phyloP scores from a whole-genome alignment of 2,329 filamentous ascomycete species.

The Dothidotthia symphoricarpi region DNA sequence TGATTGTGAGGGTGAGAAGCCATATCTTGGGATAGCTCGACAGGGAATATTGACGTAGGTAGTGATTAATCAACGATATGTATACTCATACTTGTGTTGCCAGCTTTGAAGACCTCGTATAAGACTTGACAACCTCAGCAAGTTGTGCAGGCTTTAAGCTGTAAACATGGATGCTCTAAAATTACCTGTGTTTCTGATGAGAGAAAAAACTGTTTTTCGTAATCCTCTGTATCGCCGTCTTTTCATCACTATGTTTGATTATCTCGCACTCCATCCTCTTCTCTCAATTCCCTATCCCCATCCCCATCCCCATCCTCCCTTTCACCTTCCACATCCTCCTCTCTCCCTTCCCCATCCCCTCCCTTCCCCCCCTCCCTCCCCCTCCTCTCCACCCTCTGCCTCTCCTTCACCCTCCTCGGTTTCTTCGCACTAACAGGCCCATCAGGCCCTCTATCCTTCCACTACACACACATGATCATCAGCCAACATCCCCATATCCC shows the following conservation, averaged over 20 bases:
- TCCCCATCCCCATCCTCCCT: background rate
- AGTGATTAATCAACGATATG: background rate
- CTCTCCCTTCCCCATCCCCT: background rate
- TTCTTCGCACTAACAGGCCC: conserved; percentile 45
- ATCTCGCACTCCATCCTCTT: no score
- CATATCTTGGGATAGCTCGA: background rate
- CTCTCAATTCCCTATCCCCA: no score
- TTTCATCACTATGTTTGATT: no score
- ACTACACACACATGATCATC: conserved; percentile 23
- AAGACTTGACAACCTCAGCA: no score
- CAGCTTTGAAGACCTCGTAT: no score
- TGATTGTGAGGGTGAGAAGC: background rate
- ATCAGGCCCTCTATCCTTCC: conserved; percentile 45
- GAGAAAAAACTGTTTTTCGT: no score
- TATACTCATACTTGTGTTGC: no score
- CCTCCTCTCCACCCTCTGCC: conserved; percentile 21
- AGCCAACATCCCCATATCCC: background rate
- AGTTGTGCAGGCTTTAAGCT: no score
- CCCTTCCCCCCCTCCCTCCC: background rate
- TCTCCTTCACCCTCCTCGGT: conserved; percentile 41
- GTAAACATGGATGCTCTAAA: no score
- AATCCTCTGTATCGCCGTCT: no score
- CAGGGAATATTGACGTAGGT: background rate
- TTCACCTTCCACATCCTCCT: background rate
- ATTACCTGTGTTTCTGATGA: no score